Evolutionary conservation across 1,284 basidiomycete genomes (phyloP), one percentile per base, ranked within the genome.

Genomic region (Termitomyces sp.): DNA sequence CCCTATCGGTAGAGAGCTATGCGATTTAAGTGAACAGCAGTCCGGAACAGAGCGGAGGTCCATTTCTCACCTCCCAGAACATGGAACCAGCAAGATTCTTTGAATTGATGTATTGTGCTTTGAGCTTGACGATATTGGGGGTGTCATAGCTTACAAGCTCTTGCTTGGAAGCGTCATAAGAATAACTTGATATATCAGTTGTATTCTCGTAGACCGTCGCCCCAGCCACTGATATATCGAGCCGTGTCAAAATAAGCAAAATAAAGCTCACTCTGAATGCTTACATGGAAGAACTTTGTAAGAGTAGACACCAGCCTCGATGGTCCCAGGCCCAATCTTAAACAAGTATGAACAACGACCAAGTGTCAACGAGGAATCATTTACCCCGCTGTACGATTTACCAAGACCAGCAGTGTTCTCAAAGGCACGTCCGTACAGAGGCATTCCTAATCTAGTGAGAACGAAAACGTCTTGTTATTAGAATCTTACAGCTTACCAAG

Each of bases 391-490:
- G 75, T 86, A 98, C 1, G 90, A 69, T 46, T 79, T 67, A 7
- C 91, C 90, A 36, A 92, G 79, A 0, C 93, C 93, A 42, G 70
- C 68, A 0, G 92, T 95, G 47, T 83, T 74, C 66, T 88, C 83
- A 68, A 96, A 98, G 0, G 88, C 86, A 56, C 90, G 84, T 0
- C 93, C 93, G 64, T 94, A 94, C 1, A 92, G 72, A 1, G 92
- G 92, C 65, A 94, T 85, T 21, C 88, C 87, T 86, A 38, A 40
- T 21, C 15, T 3, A 13, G 17, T 49, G 8, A 44, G 10, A 28
- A 33, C 26, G 26, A 41, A 19, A 47, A 15, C 26, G 4, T 19
- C 17, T 43, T 19, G 12, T 21, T 13, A 12, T 3, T 3, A 38
- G 12, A 26, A 45, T 38, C 3, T 19, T 2, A 26, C n/a, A 53